Conservation (phyloP, 805 yeast species). For the Saccharomycopsis olivae region DNA sequence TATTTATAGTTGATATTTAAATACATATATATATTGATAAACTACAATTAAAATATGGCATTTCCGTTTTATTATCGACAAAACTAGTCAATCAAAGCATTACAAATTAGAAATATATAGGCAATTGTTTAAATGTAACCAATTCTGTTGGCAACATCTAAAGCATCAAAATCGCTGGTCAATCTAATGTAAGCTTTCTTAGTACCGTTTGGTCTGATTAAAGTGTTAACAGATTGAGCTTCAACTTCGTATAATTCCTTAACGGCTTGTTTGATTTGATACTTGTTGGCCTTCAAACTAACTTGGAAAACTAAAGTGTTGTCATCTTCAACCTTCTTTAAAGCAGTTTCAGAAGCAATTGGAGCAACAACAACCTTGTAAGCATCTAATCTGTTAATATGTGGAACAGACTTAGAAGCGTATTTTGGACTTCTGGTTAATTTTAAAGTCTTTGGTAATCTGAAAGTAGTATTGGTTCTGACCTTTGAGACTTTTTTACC, state of each 20-base stretch:
- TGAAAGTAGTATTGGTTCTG: constrained; percentile 92
- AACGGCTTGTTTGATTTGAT: constrained; percentile 96
- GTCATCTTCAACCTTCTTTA: constrained; percentile 99
- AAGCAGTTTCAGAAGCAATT: constrained; percentile 96
- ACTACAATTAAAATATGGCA: no score
- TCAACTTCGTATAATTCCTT: constrained; percentile 98
- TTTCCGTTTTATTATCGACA: no score
- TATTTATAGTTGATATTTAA: neutral
- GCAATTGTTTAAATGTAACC: constrained; percentile 85
- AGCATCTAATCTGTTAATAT: constrained; percentile 93
- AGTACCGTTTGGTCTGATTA: constrained; percentile 98
- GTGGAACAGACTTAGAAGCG: constrained; percentile 93
- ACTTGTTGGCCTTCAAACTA: constrained; percentile 93
- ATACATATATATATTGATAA: neutral
- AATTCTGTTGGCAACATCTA: constrained; percentile 99
- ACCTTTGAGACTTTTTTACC: constrained; percentile 83
- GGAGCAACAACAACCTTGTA: constrained; percentile 91
- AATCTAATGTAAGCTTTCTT: constrained; percentile 99
- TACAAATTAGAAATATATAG: no score
- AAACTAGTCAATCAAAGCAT: no score
- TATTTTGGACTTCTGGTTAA: constrained; percentile 92
- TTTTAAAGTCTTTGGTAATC: constrained; percentile 91
- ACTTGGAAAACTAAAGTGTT: constrained; percentile 99
- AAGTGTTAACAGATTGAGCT: constrained; percentile 87
- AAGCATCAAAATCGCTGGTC: constrained; percentile 98